Percentiles rank a stretch among this genome's conserved stretches.
Evolutionary conservation across 495 filamentous ascomycete genomes (phyloP).

Genomic region (Hypoxylon crocopeplum): DNA sequence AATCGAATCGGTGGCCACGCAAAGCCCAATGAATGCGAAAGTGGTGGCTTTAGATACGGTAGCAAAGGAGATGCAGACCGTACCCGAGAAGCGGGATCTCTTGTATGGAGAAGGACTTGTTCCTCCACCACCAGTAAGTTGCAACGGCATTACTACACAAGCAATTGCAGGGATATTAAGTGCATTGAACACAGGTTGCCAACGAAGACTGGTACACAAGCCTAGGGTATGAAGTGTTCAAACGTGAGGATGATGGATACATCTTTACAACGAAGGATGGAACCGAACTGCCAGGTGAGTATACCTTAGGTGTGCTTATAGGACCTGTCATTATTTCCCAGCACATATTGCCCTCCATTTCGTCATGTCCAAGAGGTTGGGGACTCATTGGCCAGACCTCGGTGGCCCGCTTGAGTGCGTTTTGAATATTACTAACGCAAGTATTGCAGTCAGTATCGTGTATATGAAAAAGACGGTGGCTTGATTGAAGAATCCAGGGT

Average conservation of each 20-base stretch:
- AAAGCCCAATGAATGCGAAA: slow-evolving; percentile 43
- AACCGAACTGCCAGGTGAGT: slow-evolving; percentile 18
- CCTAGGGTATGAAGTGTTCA: slow-evolving; percentile 53
- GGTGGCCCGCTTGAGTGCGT: no score
- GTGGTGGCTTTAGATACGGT: slow-evolving; percentile 45
- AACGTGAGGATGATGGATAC: slow-evolving; percentile 17
- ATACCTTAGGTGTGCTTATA: slow-evolving; percentile 1
- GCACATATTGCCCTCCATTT: slow-evolving; percentile 9
- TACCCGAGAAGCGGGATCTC: slow-evolving; percentile 20
- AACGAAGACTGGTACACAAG: slow-evolving; percentile 65
- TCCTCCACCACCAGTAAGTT: slow-evolving; percentile 37
- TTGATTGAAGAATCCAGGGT: slow-evolving; percentile 4
- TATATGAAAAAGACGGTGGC: slow-evolving; percentile 40
- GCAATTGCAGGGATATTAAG: slow-evolving; percentile 19
- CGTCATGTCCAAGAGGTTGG: neutral
- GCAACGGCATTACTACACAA: neutral
- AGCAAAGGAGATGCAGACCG: slow-evolving; percentile 35
- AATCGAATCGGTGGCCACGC: slow-evolving; percentile 41
- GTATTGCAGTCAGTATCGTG: slow-evolving; percentile 24
- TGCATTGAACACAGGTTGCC: slow-evolving; percentile 30
- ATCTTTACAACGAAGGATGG: slow-evolving; percentile 13
- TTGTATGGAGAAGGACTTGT: slow-evolving; percentile 24
- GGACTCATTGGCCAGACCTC: neutral
- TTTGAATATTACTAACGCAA: slow-evolving; percentile 10
- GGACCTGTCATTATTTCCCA: slow-evolving; percentile 1